These are phyloP conservation scores for Prunus mira DNA, from an alignment of 306 rosid species.

Conservation along the genomic window DNA sequence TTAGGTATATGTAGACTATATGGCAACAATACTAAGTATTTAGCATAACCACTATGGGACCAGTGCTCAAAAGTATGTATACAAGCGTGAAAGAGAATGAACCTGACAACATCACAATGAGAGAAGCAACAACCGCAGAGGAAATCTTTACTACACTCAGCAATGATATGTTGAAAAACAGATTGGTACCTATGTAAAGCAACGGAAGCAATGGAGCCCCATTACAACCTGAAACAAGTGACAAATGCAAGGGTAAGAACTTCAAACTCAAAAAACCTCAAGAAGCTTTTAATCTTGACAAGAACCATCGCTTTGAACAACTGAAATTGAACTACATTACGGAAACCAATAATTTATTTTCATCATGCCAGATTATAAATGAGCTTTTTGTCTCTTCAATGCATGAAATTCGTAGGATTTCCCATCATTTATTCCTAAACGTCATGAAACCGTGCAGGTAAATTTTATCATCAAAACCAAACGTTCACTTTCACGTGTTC, in stretches of 20 bases:
- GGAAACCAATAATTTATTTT: not conserved
- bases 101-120: slow-evolving; percentile 82
- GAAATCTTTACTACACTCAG: slow-evolving; percentile 69
- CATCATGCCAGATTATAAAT: not conserved
- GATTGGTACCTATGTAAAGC: slow-evolving; percentile 63
- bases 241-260: not conserved
- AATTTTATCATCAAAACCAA: not conserved
- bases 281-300: not conserved
- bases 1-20: not conserved
- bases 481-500: not conserved
- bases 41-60: not conserved
- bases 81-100: slow-evolving; percentile 14
- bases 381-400: not conserved
- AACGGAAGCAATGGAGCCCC: slow-evolving; percentile 92
- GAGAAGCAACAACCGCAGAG: slow-evolving; percentile 83
- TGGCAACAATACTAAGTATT: not conserved
- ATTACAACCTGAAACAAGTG: slow-evolving; percentile 52
- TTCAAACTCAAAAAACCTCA: not conserved
- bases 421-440: not conserved
- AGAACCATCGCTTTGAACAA: not conserved
- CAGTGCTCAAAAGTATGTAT: not conserved
- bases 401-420: not conserved
- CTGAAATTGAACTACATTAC: not conserved
- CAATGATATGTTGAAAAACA: slow-evolving; percentile 71
- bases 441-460: not conserved